Percentiles rank a stretch among this genome's conserved stretches.
These are phyloP conservation scores for Aspergillus steynii DNA, from an alignment of 495 filamentous ascomycete species.

Conservation along the genomic window DNA sequence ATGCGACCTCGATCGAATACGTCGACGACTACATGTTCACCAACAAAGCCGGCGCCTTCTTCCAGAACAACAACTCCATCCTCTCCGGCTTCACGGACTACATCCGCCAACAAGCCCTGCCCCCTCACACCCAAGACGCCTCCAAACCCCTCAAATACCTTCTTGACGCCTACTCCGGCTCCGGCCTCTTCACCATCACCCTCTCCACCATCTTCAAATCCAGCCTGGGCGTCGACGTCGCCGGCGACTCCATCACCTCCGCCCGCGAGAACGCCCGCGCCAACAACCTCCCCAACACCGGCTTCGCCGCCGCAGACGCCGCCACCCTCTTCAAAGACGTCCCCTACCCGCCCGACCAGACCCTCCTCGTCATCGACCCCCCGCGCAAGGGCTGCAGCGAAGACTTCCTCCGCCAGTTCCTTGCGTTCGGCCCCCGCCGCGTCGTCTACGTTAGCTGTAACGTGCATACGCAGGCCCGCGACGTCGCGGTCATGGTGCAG, in stretches of 20 bases:
- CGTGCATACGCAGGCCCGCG: conserved; percentile 94
- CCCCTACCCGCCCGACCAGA: conserved; percentile 71
- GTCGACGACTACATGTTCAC: conserved; percentile 81
- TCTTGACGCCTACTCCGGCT: conserved; percentile 96
- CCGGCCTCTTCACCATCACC: conserved; percentile 94
- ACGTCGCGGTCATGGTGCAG: conserved; percentile 80
- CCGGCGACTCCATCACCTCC: conserved; percentile 67
- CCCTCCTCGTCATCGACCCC: conserved; percentile 88
- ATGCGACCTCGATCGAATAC: conserved; percentile 79
- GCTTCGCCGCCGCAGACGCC: conserved; percentile 85
- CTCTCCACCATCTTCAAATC: conserved; percentile 77
- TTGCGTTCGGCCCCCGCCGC: conserved; percentile 70
- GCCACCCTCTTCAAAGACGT: conserved; percentile 74
- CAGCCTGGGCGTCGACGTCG: conserved; percentile 70
- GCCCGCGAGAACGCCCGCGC: conserved; percentile 74
- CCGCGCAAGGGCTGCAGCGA: conserved; percentile 93
- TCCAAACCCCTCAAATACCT: conserved; percentile 69
- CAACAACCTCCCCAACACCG: conserved; percentile 71
- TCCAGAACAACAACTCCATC: conserved; percentile 99
- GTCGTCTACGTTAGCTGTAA: conserved; percentile 96
- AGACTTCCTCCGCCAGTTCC: conserved; percentile 75
- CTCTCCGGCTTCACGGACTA: conserved; percentile 86
- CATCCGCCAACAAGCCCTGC: conserved; percentile 78
- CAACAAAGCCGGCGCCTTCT: conserved; percentile 91
- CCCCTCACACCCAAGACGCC: conserved; percentile 29